Conservation (phyloP, 2,329 filamentous ascomycete species). For the Bimuria novae-zelandiae region DNA sequence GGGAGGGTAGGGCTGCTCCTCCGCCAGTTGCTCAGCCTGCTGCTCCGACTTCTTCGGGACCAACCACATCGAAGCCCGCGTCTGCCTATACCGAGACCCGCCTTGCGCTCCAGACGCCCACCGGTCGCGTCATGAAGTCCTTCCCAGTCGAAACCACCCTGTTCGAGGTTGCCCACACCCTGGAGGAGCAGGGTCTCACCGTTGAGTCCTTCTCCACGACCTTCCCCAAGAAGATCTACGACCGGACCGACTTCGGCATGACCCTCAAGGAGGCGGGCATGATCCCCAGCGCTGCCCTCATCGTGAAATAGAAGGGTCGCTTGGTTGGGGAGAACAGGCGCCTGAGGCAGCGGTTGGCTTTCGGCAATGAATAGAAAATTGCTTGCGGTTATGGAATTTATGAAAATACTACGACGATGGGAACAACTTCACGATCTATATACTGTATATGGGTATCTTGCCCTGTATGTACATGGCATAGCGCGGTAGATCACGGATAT, state of each 20-base stretch:
- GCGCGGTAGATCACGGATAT: background rate
- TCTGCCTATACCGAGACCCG: constrained; percentile 79
- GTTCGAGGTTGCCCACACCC: constrained; percentile 82
- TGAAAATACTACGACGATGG: too few species aligned
- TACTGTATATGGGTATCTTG: background rate
- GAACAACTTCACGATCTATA: background rate
- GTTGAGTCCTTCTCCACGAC: constrained; percentile 82
- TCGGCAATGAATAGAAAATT: too few species aligned
- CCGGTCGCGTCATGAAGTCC: constrained; percentile 82
- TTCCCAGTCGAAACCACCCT: constrained; percentile 88
- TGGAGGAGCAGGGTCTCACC: constrained; percentile 71
- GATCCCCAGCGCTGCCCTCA: constrained; percentile 86
- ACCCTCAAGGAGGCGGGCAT: constrained; percentile 91
- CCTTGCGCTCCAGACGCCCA: constrained; percentile 76
- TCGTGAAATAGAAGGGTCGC: constrained; percentile 57
- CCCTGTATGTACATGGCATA: background rate
- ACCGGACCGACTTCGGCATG: constrained; percentile 75
- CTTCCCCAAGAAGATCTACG: constrained; percentile 83
- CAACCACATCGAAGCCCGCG: constrained; percentile 64
- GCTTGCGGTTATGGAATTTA: too few species aligned
- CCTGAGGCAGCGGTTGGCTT: background rate
- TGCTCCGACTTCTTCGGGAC: constrained; percentile 52
- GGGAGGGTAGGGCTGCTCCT: constrained; percentile 71
- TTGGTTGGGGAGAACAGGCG: too few species aligned
- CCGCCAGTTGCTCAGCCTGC: constrained; percentile 55